Evolutionary conservation across 2,329 filamentous ascomycete species (phyloP), one percentile per base, ranked within the genome.

Genomic region (Emmonsia crescens): DNA sequence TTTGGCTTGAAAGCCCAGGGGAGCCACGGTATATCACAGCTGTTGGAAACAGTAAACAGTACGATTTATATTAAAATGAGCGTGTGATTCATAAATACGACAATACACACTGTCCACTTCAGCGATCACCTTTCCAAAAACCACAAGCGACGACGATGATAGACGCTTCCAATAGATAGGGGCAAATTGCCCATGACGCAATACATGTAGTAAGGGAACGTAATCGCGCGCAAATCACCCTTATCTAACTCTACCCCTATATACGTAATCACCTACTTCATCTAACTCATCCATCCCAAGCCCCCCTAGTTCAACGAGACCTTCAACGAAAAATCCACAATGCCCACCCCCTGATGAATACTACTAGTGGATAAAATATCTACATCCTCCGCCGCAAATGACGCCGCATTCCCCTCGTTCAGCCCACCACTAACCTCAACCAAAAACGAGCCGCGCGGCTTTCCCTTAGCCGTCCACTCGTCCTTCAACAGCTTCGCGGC

Each of bases 311-410:
- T 69, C 66, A 76, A 59, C 29, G 71, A 75, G 49, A 99, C 92
- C 80, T 99, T 99, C 67, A 99, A 81, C 5, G 92, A 96, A 74
- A 96, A 97, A 75, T 99, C 94, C 54, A 99, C 86, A 73, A 96
- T 91, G 36, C 89, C 85, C 2, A 95, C 91, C 2, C 94, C 93
- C 78, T 99, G 94, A 71, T 99, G 94, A 71, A 99, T 96, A 59
- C 89, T 93, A 73, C 92, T 96, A 51, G 93, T 96, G 51, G 92
- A 96, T 68, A 97, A 86, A 67, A 99, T 92, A 75, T 99, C 94
- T 67, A 99, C 86, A 76, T 97, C 91, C 82, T 76, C 71, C 70
- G 79, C 83, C 10, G 72, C 88, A 77, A 95, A 96, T 10, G 81
- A 79, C 67, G 83, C 84, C 5, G 95, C 90, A 74, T 97, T 99